Conservation (phyloP, 441 rosid species). For the Bruguiera hainesii region DNA sequence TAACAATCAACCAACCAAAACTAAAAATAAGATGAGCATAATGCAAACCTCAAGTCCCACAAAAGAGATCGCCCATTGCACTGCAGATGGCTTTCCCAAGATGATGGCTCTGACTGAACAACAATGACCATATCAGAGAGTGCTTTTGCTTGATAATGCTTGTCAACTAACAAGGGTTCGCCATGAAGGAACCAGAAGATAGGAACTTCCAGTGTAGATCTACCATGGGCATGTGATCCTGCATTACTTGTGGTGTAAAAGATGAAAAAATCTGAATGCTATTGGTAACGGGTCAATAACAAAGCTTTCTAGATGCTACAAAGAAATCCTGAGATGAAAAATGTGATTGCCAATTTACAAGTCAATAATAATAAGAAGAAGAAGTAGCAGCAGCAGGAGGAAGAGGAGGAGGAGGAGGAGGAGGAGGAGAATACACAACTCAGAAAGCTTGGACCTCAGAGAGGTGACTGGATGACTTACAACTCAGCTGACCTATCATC, state of each 20-base stretch:
- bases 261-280: slow-evolving; percentile 6
- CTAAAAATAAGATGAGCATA: slow-evolving; percentile 4
- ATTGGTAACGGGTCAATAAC: neutral
- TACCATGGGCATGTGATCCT: slow-evolving; percentile 93
- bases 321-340: too few relatives aligned
- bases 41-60: slow-evolving; percentile 86
- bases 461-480: too few relatives aligned
- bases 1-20: slow-evolving; percentile 11
- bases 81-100: slow-evolving; percentile 99
- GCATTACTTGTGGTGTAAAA: slow-evolving; percentile 24
- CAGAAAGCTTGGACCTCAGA: too few relatives aligned
- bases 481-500: too few relatives aligned
- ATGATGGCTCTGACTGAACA: slow-evolving; percentile 90
- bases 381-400: too few relatives aligned
- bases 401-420: too few relatives aligned
- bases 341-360: too few relatives aligned
- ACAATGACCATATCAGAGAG: slow-evolving; percentile 94
- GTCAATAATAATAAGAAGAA: too few relatives aligned
- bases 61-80: slow-evolving; percentile 91
- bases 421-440: too few relatives aligned
- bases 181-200: slow-evolving; percentile 94
- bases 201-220: slow-evolving; percentile 94
- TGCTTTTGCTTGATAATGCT: slow-evolving; percentile 94
- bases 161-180: slow-evolving; percentile 87
- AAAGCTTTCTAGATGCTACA: neutral